phyloP scores from a whole-genome alignment of 495 filamentous ascomycete species.

The Penicillium salamii region DNA sequence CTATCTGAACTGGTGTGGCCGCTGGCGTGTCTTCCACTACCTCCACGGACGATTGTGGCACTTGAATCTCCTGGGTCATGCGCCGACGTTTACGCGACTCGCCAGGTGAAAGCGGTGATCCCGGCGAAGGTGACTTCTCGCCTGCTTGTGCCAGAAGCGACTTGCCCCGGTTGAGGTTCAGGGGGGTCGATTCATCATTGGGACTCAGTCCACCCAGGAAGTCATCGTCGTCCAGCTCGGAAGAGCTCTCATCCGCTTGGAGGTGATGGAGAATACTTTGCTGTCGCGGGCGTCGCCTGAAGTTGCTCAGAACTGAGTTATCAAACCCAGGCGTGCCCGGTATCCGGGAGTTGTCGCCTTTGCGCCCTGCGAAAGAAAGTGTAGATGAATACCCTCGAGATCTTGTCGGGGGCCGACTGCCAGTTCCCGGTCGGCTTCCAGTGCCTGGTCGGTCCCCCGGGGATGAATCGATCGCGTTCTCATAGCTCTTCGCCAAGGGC shows the following conservation, averaged over 20 bases:
- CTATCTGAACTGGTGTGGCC: constrained; percentile 6
- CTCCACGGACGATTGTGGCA: constrained; percentile 17
- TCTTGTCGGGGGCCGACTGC: constrained; percentile 41
- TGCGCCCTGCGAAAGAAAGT: constrained; percentile 40
- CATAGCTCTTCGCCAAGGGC: constrained; percentile 31
- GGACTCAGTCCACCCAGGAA: constrained; percentile 59
- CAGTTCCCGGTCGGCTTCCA: constrained; percentile 38
- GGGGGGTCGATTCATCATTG: constrained; percentile 64
- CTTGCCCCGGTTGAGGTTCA: constrained; percentile 43
- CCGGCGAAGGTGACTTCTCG: constrained; percentile 19
- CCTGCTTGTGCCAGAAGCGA: constrained; percentile 22
- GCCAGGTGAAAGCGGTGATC: constrained; percentile 24
- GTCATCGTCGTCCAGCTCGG: constrained; percentile 49
- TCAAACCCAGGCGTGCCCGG: constrained; percentile 54
- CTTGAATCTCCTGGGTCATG: constrained; percentile 17
- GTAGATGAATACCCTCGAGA: constrained; percentile 50
- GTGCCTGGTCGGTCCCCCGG: constrained; percentile 36
- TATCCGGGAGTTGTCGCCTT: constrained; percentile 40
- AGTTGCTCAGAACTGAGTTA: constrained; percentile 56
- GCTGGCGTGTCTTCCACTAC: constrained; percentile 16
- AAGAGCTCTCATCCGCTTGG: constrained; percentile 49
- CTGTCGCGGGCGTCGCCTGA: constrained; percentile 63
- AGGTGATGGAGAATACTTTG: constrained; percentile 66
- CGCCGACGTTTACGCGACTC: constrained; percentile 41
- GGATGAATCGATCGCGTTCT: constrained; percentile 42